These are phyloP conservation scores for Trametes cubensis DNA, from an alignment of 768 basidiomycete species.

Conservation along the genomic window DNA sequence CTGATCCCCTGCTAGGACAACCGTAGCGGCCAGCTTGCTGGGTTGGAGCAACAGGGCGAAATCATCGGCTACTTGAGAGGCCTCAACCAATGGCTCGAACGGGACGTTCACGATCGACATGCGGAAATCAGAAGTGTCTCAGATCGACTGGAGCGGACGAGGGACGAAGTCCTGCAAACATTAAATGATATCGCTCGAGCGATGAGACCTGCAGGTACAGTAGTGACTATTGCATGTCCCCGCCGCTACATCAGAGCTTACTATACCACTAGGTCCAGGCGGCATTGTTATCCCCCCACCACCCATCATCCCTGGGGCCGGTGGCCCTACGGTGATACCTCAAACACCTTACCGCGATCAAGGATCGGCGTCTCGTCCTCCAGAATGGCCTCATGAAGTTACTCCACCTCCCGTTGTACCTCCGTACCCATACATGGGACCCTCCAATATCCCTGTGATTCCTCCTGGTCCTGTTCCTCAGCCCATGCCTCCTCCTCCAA, in stretches of 20 bases:
- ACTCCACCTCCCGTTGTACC: conserved; percentile 3
- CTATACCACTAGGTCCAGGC: too few relatives aligned
- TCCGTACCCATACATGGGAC: background rate
- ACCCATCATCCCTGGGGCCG: background rate
- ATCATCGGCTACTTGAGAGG: conserved; percentile 78
- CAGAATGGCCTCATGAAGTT: conserved; percentile 1
- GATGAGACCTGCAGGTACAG: conserved; percentile 21
- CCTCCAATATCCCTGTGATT: conserved; percentile 12
- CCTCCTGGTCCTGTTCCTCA: conserved; percentile 1
- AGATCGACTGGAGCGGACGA: conserved; percentile 57
- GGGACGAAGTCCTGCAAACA: conserved; percentile 30
- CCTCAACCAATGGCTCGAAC: conserved; percentile 77
- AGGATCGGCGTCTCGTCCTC: too few relatives aligned
- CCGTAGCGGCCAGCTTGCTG: conserved; percentile 70
- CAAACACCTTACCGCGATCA: background rate
- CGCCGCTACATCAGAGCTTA: too few relatives aligned
- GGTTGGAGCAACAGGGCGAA: conserved; percentile 78
- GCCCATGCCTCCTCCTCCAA: background rate
- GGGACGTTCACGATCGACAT: conserved; percentile 80
- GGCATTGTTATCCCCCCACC: background rate
- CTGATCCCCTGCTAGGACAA: conserved; percentile 58
- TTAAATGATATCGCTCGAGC: conserved; percentile 16
- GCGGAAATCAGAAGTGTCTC: conserved; percentile 68
- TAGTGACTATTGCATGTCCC: background rate
- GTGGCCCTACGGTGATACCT: conserved; percentile 9